phyloP scores from a whole-genome alignment of 2,329 filamentous ascomycete species.

The Aureobasidium sp. region DNA sequence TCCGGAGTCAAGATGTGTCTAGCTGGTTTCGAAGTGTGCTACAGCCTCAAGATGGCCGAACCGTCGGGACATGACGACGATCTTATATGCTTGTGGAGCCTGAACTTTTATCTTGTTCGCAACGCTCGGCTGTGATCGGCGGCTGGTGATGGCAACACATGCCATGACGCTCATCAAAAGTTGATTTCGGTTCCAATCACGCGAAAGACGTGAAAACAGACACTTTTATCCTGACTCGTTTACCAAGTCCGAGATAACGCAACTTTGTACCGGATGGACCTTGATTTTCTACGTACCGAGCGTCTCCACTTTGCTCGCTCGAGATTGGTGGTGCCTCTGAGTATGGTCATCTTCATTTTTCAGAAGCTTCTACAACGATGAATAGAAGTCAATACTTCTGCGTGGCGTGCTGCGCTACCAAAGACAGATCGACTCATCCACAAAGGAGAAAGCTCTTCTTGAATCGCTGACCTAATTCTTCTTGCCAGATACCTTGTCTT shows the following conservation, averaged over 20 bases:
- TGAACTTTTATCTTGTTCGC: neutral
- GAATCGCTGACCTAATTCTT: neutral
- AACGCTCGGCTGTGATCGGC: neutral
- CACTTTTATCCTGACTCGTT: neutral
- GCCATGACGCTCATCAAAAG: neutral
- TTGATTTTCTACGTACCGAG: no score
- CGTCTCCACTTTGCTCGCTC: neutral
- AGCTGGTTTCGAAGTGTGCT: constrained; percentile 5
- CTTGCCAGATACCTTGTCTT: neutral
- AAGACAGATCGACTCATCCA: no score
- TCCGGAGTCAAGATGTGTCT: constrained; percentile 4
- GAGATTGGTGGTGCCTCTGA: no score
- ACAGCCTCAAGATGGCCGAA: constrained; percentile 3
- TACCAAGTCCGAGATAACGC: neutral
- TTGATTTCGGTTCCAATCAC: neutral
- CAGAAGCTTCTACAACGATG: neutral
- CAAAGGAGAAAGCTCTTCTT: neutral
- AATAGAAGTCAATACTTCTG: neutral
- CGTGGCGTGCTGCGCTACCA: no score
- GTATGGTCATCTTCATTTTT: neutral
- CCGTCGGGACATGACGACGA: neutral
- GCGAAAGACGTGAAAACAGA: neutral
- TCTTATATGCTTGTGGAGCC: constrained; percentile 10
- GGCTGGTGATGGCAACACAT: neutral
- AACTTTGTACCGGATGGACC: no score